Percentiles rank a stretch among this genome's conserved stretches.
phyloP scores from a whole-genome alignment of 805 yeast genomes.

The Lipomyces kockii region DNA sequence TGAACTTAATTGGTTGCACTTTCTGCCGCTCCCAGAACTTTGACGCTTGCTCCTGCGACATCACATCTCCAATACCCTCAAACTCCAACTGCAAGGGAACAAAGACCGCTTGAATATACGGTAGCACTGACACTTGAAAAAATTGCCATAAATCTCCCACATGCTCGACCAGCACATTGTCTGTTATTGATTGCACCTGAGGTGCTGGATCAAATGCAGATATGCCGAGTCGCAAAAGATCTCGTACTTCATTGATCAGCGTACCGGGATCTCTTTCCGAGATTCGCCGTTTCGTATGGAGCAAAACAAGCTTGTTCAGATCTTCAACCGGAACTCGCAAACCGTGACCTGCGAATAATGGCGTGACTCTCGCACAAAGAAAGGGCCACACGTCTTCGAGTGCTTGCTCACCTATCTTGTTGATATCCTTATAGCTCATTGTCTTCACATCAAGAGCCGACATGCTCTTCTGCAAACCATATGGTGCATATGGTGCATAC shows the following conservation, averaged over 20 bases:
- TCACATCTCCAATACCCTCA: slow-evolving; percentile 51
- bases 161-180: slow-evolving; percentile 38
- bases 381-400: slow-evolving; percentile 58
- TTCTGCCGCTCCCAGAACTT: slow-evolving; percentile 46
- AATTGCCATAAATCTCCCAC: slow-evolving; percentile 47
- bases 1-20: slow-evolving; percentile 33
- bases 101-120: slow-evolving; percentile 64
- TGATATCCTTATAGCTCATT: slow-evolving; percentile 39
- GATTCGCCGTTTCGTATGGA: slow-evolving; percentile 49
- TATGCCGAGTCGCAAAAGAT: slow-evolving; percentile 45
- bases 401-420: slow-evolving; percentile 45
- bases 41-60: slow-evolving; percentile 46
- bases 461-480: slow-evolving; percentile 39
- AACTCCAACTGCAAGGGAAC: slow-evolving; percentile 62
- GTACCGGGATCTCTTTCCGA: slow-evolving; percentile 47
- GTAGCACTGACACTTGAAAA: slow-evolving; percentile 60
- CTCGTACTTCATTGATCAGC: slow-evolving; percentile 53
- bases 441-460: slow-evolving; percentile 42
- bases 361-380: slow-evolving; percentile 50
- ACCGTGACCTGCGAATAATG: slow-evolving; percentile 56
- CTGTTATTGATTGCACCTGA: slow-evolving; percentile 43
- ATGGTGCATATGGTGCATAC: slow-evolving; percentile 31
- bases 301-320: slow-evolving; percentile 54
- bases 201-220: slow-evolving; percentile 44
- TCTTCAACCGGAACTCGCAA: slow-evolving; percentile 62